A percentile compares a stretch with the other conserved stretches of the same genome.
Evolutionary conservation across 2,329 filamentous ascomycete genomes (phyloP).

Genomic region (Graphiopsis chlorocephala): DNA sequence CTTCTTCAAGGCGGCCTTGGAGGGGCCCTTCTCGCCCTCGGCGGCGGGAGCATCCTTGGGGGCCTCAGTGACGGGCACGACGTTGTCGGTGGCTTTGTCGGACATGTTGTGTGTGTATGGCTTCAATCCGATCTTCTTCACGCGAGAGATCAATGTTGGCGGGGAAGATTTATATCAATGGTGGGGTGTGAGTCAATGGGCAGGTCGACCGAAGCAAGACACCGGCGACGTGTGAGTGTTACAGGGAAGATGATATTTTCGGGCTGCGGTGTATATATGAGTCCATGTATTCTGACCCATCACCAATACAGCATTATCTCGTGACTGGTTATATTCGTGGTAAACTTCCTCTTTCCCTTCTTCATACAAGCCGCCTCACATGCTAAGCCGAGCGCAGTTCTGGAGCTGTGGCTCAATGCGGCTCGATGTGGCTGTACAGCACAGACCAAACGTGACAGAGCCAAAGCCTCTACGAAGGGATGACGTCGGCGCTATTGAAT

Average conservation of each 20-base stretch:
- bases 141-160: slow-evolving; percentile 4
- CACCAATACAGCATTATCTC: not conserved
- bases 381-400: not conserved
- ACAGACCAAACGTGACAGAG: not conserved
- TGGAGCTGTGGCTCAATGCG: not conserved
- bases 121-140: not conserved
- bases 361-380: not conserved
- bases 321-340: not conserved
- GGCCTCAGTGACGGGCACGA: slow-evolving; percentile 21
- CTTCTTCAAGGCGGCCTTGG: slow-evolving; percentile 83
- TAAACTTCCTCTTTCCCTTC: not conserved
- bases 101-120: slow-evolving; percentile 15
- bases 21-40: slow-evolving; percentile 49
- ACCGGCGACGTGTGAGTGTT: not conserved
- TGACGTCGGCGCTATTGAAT: slow-evolving; percentile 7
- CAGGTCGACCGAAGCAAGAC: slow-evolving; percentile 8
- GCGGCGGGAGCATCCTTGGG: slow-evolving; percentile 22
- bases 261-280: not conserved
- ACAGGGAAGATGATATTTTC: not conserved
- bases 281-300: not conserved
- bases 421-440: not conserved
- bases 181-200: slow-evolving; percentile 16
- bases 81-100: slow-evolving; percentile 20
- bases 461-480: not conserved
- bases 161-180: slow-evolving; percentile 16